Percentiles rank a stretch among this genome's conserved stretches.
phyloP scores from a whole-genome alignment of 257 asterid genomes.

The Galeopsis tetrahit region DNA sequence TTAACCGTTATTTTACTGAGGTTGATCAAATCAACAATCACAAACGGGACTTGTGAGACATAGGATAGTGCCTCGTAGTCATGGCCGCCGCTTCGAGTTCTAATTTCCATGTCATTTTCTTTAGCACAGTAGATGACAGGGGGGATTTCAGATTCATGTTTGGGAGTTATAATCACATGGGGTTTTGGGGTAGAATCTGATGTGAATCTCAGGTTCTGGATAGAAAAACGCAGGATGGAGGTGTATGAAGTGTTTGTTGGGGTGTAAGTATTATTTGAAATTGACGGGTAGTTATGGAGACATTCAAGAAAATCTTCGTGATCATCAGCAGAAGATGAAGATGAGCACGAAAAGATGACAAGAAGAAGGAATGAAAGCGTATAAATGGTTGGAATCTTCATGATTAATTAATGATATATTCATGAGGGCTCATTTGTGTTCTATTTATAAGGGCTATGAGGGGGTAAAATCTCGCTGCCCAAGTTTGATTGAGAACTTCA shows the following conservation, averaged over 20 bases:
- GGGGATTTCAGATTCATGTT: slow-evolving; percentile 32
- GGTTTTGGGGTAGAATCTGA: slow-evolving; percentile 11
- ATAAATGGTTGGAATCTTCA: background rate
- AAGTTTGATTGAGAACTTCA: no score
- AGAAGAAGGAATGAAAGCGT: background rate
- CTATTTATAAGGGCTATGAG: no score
- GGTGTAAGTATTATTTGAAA: slow-evolving; percentile 20
- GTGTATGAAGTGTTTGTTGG: slow-evolving; percentile 19
- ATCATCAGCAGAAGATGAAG: background rate
- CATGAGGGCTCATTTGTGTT: no score
- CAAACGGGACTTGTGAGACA: slow-evolving; percentile 28
- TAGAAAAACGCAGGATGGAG: background rate
- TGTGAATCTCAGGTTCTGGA: background rate
- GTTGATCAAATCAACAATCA: slow-evolving; percentile 33
- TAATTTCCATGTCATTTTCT: slow-evolving; percentile 1
- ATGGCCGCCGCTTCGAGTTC: slow-evolving; percentile 36
- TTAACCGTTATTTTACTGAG: background rate
- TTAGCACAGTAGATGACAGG: slow-evolving; percentile 28
- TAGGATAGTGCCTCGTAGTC: slow-evolving; percentile 34
- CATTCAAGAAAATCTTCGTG: slow-evolving; percentile 19
- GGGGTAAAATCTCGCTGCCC: no score
- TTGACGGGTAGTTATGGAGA: slow-evolving; percentile 5
- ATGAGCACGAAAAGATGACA: background rate
- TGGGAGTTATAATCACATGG: slow-evolving; percentile 16
- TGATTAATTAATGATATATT: background rate